phyloP scores from a whole-genome alignment of 78 protist genomes.

The Dictyostelium brefeldianum region DNA sequence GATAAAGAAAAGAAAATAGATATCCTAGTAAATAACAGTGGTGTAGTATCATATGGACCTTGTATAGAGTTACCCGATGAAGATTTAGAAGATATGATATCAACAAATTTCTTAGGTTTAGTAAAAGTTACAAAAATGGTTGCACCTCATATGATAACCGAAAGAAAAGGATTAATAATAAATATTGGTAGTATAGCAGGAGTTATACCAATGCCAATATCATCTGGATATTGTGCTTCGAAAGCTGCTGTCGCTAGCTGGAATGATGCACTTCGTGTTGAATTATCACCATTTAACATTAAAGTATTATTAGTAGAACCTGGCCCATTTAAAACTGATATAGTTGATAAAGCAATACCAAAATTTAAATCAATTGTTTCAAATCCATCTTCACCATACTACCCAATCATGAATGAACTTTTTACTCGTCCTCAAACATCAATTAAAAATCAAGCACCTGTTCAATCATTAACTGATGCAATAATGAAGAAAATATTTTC shows the following conservation, averaged over 20 bases:
- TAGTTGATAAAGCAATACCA: slow-evolving; percentile 23
- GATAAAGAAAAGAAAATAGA: slow-evolving; percentile 46
- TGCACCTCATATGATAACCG: slow-evolving; percentile 9
- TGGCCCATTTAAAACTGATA: slow-evolving; percentile 34
- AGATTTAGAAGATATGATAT: slow-evolving; percentile 10
- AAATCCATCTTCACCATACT: slow-evolving; percentile 4
- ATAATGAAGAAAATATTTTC: background rate
- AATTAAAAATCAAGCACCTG: slow-evolving; percentile 14
- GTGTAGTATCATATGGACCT: slow-evolving; percentile 19
- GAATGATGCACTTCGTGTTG: slow-evolving; percentile 49
- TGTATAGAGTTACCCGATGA: slow-evolving; percentile 20
- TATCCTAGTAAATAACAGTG: slow-evolving; percentile 56
- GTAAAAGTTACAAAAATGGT: slow-evolving; percentile 26
- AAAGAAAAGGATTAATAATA: slow-evolving; percentile 26
- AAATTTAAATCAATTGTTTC: background rate
- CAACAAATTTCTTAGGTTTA: slow-evolving; percentile 30
- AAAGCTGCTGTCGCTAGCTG: slow-evolving; percentile 58
- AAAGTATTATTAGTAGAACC: slow-evolving; percentile 28
- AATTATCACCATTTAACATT: slow-evolving; percentile 48
- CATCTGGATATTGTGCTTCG: slow-evolving; percentile 38
- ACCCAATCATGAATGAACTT: background rate
- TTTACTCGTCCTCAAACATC: background rate
- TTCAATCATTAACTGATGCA: background rate
- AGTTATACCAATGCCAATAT: slow-evolving; percentile 3
- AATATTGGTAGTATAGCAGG: slow-evolving; percentile 40